These are phyloP conservation scores for Medakamo hakoo DNA, from an alignment of 139 green algal species.

Conservation along the genomic window DNA sequence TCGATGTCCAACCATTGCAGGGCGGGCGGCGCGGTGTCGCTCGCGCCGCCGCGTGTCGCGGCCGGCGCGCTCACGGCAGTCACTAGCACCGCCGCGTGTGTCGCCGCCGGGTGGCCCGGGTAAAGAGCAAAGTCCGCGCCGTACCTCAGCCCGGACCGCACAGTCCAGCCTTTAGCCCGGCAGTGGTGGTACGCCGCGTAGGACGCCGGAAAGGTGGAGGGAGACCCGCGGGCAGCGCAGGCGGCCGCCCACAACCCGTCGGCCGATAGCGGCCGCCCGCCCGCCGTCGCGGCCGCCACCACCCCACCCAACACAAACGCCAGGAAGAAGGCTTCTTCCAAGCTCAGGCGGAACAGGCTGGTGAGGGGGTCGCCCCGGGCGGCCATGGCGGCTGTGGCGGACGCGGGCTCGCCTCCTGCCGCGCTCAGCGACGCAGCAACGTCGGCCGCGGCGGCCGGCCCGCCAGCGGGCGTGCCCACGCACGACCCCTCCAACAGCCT, in stretches of 20 bases:
- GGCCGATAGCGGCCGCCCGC: neutral
- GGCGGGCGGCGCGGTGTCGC: neutral
- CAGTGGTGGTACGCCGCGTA: slow-evolving; percentile 41
- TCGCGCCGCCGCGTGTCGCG: neutral
- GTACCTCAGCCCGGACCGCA: slow-evolving; percentile 33
- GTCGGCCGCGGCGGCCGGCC: neutral
- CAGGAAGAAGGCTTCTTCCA: neutral
- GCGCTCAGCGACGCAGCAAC: too few relatives aligned
- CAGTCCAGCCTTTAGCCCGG: slow-evolving; percentile 38
- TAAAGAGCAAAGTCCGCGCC: slow-evolving; percentile 42
- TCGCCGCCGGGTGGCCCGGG: slow-evolving; percentile 22
- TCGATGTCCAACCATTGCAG: slow-evolving; percentile 11
- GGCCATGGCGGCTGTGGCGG: too few relatives aligned
- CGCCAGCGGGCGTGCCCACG: neutral
- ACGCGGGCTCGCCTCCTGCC: too few relatives aligned
- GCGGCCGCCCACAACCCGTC: neutral
- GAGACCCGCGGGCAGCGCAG: too few relatives aligned
- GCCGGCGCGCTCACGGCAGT: slow-evolving; percentile 14
- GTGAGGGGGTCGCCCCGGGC: neutral
- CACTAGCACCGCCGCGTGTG: slow-evolving; percentile 26
- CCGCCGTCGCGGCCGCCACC: neutral
- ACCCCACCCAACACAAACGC: neutral
- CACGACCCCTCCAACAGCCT: neutral
- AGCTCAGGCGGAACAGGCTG: neutral
- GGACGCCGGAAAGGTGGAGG: slow-evolving; percentile 14